These are phyloP conservation scores for Helichrysum umbraculigerum DNA, from an alignment of 129 eudicot species.

Conservation along the genomic window DNA sequence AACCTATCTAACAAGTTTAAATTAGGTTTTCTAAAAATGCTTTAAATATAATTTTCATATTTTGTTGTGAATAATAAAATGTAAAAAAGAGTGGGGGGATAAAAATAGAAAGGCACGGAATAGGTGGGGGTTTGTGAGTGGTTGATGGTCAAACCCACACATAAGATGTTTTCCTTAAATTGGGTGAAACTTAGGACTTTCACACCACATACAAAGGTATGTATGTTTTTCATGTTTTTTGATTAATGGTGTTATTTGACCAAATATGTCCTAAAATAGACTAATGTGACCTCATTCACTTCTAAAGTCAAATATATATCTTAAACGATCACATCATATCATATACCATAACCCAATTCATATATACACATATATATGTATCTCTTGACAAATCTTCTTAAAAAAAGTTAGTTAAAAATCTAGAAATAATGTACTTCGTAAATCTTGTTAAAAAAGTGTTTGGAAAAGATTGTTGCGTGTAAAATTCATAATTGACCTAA, in stretches of 20 bases:
- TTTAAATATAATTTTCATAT: not conserved
- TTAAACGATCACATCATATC: slow-evolving; percentile 16
- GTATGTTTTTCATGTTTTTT: not conserved
- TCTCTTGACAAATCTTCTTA: too few species aligned
- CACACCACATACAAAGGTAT: slow-evolving; percentile 24
- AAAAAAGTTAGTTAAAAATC: too few species aligned
- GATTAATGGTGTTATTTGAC: slow-evolving; percentile 15
- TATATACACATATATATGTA: too few species aligned
- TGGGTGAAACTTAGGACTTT: slow-evolving; percentile 21
- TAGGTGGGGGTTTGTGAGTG: not conserved
- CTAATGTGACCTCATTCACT: slow-evolving; percentile 20
- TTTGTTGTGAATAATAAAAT: not conserved
- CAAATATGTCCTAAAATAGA: slow-evolving; percentile 18
- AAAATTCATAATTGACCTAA: too few species aligned
- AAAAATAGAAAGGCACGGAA: slow-evolving; percentile 4
- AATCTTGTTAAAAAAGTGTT: too few species aligned
- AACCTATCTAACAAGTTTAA: not conserved
- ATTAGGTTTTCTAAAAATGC: not conserved
- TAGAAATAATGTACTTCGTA: too few species aligned
- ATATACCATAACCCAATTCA: not conserved
- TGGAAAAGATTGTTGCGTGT: too few species aligned
- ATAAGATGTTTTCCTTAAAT: slow-evolving; percentile 19
- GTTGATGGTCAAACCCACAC: slow-evolving; percentile 23
- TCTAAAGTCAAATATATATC: slow-evolving; percentile 16
- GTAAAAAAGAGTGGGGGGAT: not conserved